phyloP scores from a whole-genome alignment of 2,329 filamentous ascomycete species.

The Claviceps pusilla region DNA sequence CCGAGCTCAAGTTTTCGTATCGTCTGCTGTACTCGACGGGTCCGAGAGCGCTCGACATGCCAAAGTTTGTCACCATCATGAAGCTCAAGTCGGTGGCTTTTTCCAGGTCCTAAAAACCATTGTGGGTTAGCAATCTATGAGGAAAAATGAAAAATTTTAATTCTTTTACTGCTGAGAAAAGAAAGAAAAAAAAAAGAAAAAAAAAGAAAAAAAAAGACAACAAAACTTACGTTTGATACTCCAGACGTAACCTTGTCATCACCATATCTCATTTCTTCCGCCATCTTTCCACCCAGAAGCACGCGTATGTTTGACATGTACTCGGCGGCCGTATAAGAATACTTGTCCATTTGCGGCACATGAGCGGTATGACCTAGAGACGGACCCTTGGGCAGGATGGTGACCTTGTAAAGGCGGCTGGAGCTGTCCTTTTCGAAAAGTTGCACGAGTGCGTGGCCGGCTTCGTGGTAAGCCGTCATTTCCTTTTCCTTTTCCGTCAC shows the following conservation, averaged over 20 bases:
- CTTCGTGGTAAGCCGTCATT: conserved; percentile 92
- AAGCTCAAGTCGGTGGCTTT: conserved; percentile 70
- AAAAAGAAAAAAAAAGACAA: not conserved
- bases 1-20: conserved; percentile 67
- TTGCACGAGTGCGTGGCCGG: conserved; percentile 81
- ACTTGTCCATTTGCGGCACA: conserved; percentile 83
- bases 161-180: too few species aligned
- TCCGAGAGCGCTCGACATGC: conserved; percentile 77
- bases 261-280: conserved; percentile 83
- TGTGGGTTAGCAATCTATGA: too few species aligned
- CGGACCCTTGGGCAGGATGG: conserved; percentile 81
- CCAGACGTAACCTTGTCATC: conserved; percentile 84
- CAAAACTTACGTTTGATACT: conserved; percentile 54
- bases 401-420: conserved; percentile 85
- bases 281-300: conserved; percentile 72
- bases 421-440: conserved; percentile 61
- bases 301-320: conserved; percentile 69
- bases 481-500: conserved; percentile 89
- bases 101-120: conserved; percentile 56
- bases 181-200: not conserved
- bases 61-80: conserved; percentile 73
- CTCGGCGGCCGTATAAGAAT: conserved; percentile 74
- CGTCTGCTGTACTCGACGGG: conserved; percentile 77
- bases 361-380: conserved; percentile 76
- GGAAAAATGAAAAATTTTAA: too few species aligned